These are phyloP conservation scores for Phragmites australis DNA, from an alignment of 176 grass and related monocot genomes.

Conservation along the genomic window DNA sequence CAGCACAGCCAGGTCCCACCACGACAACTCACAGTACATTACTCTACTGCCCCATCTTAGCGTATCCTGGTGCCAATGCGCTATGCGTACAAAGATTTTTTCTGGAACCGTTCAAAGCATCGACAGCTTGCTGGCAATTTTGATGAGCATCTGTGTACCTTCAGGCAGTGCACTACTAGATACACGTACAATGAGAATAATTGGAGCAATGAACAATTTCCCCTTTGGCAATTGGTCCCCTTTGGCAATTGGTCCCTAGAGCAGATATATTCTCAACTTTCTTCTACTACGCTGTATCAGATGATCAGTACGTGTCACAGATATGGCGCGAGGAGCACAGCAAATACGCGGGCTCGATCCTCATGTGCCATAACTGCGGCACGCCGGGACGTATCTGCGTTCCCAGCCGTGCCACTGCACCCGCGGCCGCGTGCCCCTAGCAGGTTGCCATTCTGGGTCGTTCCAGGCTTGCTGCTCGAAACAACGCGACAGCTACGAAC, in stretches of 20 bases:
- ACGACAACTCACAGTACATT: slow-evolving; percentile 26
- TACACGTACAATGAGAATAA: not conserved
- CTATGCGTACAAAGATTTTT: slow-evolving; percentile 15
- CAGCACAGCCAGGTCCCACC: not conserved
- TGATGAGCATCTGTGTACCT: not conserved
- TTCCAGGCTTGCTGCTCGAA: not conserved
- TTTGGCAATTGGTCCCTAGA: not conserved
- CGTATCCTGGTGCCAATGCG: not conserved
- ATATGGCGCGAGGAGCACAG: slow-evolving; percentile 13
- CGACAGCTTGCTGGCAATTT: not conserved
- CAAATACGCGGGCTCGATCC: not conserved
- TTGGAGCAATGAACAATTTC: not conserved
- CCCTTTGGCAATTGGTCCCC: not conserved
- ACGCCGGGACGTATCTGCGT: not conserved
- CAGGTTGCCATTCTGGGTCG: not conserved
- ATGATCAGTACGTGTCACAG: not conserved
- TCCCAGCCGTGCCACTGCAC: not conserved
- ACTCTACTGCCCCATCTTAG: not conserved
- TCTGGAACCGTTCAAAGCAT: not conserved
- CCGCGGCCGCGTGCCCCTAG: not conserved
- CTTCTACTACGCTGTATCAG: not conserved
- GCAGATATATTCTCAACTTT: not conserved
- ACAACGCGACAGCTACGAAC: not conserved
- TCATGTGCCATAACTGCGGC: slow-evolving; percentile 21
- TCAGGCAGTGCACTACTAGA: too few relatives aligned